These are phyloP conservation scores for Saccharomyces hybrid DNA, from an alignment of 1,139 yeast species.

Conservation along the genomic window DNA sequence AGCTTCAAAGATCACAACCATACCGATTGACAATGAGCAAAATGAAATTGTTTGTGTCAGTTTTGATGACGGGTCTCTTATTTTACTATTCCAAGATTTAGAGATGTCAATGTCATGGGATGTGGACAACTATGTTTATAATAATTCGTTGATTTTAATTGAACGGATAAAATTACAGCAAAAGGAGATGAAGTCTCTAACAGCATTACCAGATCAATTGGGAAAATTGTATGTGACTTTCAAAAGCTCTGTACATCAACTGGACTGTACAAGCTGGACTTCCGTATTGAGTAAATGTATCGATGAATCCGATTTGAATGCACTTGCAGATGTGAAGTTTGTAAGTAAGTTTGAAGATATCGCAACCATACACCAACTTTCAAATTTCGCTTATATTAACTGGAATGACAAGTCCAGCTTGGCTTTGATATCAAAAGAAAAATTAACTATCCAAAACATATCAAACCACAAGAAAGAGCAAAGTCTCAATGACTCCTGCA, in stretches of 20 bases:
- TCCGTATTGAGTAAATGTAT: constrained; percentile 16
- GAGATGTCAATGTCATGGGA: constrained; percentile 28
- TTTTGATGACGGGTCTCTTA: constrained; percentile 22
- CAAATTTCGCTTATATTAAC: constrained; percentile 10
- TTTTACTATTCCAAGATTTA: constrained; percentile 24
- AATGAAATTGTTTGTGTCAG: constrained; percentile 19
- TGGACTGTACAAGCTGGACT: constrained; percentile 19
- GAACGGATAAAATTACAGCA: constrained; percentile 14
- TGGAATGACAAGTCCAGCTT: constrained; percentile 2
- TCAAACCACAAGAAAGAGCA: background rate
- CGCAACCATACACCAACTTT: constrained; percentile 9
- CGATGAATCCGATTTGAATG: constrained; percentile 16
- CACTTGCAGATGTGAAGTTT: constrained; percentile 12
- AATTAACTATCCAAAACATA: background rate
- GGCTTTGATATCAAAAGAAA: constrained; percentile 1
- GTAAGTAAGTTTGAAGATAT: constrained; percentile 11
- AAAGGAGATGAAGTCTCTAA: constrained; percentile 6
- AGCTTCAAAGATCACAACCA: constrained; percentile 32
- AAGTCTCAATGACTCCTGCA: background rate
- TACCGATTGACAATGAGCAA: constrained; percentile 25
- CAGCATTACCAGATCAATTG: background rate
- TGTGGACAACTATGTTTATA: constrained; percentile 11
- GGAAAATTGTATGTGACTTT: constrained; percentile 13
- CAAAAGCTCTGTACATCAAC: constrained; percentile 5
- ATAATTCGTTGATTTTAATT: constrained; percentile 20